Evolutionary conservation across 208 protist genomes (phyloP), one percentile per base, ranked within the genome.

Genomic region (Vickermania spadyakhi): DNA sequence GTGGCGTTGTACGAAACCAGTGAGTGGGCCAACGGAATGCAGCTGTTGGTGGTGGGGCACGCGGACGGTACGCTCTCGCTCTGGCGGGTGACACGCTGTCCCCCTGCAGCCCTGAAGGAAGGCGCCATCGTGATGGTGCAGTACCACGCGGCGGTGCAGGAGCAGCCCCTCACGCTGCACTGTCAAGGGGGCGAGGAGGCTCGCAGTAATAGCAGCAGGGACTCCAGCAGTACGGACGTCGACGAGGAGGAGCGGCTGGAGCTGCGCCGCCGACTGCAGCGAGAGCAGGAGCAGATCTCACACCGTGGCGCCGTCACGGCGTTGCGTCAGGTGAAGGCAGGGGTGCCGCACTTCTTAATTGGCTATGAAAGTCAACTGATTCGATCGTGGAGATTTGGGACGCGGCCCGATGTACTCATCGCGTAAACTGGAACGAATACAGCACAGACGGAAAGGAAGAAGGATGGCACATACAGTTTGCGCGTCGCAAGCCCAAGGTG

Each of bases 11-110:
- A 87, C 64, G 53, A 90, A 21, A 85, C 82, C 22, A 52, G 58
- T 3, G 87, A 94, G 78, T 94, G 87, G 87, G 79, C 82, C 0
- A 30, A 69, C 1, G 87, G 87, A 28, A 85, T 84, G 61, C 73
- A 74, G 31, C 54, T 94, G 1, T 73, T 81, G 28, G 25, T 94
- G 28, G 86, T 82, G 0, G 88, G 88, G 1, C 88, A 95, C 67
- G 31, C 68, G 56, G 88, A 95, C 45, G 84, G 88, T 52, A 88
- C 75, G 54, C 30, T 95, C 21, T 70, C 70, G 2, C 69, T 91
- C 26, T 95, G 88, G 85, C 82, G 84, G 29, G 73, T 70, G 11
- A 80, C 75, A 11, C 82, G 82, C 1, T 68, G 89, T 4, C 84
- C 88, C 41, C 88, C 88, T 2, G 77, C 79, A 52, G 74, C 75